phyloP scores from a whole-genome alignment of 352 stramenopile genomes.

The Pythium biforme region DNA sequence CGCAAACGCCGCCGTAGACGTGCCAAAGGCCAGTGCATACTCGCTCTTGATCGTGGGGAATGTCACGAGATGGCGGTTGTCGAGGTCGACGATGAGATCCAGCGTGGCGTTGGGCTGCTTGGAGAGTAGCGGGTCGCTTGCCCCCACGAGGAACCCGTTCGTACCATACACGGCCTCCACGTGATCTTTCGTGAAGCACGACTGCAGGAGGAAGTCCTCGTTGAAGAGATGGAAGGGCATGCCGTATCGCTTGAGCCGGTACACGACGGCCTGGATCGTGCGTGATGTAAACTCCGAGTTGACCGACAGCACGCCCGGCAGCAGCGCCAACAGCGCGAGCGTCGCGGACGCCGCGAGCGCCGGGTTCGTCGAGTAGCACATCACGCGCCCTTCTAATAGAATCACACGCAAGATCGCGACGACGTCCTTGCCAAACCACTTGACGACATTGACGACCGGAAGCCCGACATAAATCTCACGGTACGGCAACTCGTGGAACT shows the following conservation, averaged over 20 bases:
- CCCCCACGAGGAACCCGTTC: slow-evolving; percentile 51
- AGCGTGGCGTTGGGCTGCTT: slow-evolving; percentile 45
- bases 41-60: slow-evolving; percentile 49
- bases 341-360: slow-evolving; percentile 52
- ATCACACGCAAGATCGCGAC: slow-evolving; percentile 68
- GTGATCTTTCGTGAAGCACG: slow-evolving; percentile 43
- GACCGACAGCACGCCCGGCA: slow-evolving; percentile 46
- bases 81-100: slow-evolving; percentile 67
- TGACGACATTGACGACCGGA: slow-evolving; percentile 47
- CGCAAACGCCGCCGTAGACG: slow-evolving; percentile 36
- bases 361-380: slow-evolving; percentile 68
- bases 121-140: slow-evolving; percentile 51
- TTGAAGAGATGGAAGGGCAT: slow-evolving; percentile 42
- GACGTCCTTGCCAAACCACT: slow-evolving; percentile 53
- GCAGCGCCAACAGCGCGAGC: slow-evolving; percentile 48
- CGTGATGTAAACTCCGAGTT: slow-evolving; percentile 34
- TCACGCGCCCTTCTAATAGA: slow-evolving; percentile 69
- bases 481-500: slow-evolving; percentile 46
- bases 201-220: slow-evolving; percentile 45
- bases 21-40: slow-evolving; percentile 52
- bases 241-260: slow-evolving; percentile 40
- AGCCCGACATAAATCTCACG: slow-evolving; percentile 37
- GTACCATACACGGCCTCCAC: slow-evolving; percentile 29
- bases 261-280: slow-evolving; percentile 43
- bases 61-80: slow-evolving; percentile 48